Evolutionary conservation across 2,329 filamentous ascomycete species (phyloP), one percentile per base, ranked within the genome.

Genomic region (Claviceps digitariae): DNA sequence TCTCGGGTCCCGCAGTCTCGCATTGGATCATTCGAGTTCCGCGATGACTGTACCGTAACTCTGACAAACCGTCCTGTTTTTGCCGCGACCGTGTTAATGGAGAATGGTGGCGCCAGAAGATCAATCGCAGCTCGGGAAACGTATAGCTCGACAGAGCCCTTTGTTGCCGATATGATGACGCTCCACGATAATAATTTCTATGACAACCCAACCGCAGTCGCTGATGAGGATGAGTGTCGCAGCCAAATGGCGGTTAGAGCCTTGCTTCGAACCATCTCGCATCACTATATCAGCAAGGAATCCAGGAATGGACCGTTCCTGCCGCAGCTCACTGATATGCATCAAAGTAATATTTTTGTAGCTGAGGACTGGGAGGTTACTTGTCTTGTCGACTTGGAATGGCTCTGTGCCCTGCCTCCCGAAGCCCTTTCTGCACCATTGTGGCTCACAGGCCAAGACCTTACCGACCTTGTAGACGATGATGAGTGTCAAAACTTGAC

Each of bases 341-440:
- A 68, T 55, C 52, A 50, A 25, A 64, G 65, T 38, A 69, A 69
- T 50, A 62, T 70, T 70, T 29, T 69, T 41, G 63, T 69, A 8
- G 66, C 68, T 51, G 50, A 66, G 36, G 47, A 67, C 31, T 66
- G 64, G 64, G 67, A 70, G 50, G 57, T 44, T 2, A 15, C 12
- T 21, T 36, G 34, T 5, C 34, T 36, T 36, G 10, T 36, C 15
- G 34, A 36, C 34, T 15, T 36, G 10, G 34, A 36, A 36, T 36
- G 34, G 34, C 34, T 36, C 12, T 36, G 34, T 13, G 34, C 34
- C 12, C 34, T 36, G 34, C 34, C 34, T 15, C 34, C 34, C 2
- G 34, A 36, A 12, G 10, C 34, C 10, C 34, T 36, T 36, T 36
- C 34, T 36, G 34, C 34, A 36, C 34, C 34, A 15, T 36, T 13